Evolutionary conservation across 257 asterid species (phyloP), one percentile per base, ranked within the genome.

Genomic region (Cordia subcordata): DNA sequence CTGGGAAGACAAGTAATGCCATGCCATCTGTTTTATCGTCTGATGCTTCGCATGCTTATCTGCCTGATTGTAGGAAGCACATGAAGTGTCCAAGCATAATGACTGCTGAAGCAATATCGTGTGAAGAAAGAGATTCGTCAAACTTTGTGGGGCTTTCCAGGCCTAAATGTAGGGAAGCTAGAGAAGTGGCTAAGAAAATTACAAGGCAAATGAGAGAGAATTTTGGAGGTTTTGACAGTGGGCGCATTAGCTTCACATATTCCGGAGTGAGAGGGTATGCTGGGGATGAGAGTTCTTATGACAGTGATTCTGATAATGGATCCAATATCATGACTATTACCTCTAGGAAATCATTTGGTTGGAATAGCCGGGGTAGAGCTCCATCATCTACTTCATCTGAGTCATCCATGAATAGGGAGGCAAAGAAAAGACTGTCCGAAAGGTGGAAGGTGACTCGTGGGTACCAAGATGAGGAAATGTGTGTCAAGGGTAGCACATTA

Each of bases 281-380:
- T 10, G 96, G 96, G 58, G 97, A 89, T 62, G 97, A 80, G 81
- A 89, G 97, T 72, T 92, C 97, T 1, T 78, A 69, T 65, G 95
- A 77, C 64, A 84, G 87, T 72, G 96, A 85, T 70, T 83, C 97
- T 11, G 88, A 84, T 20, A 78, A 82, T 58, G 90, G 75, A 44
- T 68, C 82, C 1, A 95, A 87, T 38, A 57, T 52, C 57, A 65
- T 68, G 17, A 66, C 62, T n/a, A 39, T 67, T 47, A 52, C 81
- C 55, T 67, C 71, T 62, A 69, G 86, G 59, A 83, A 79, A 59
- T 80, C 84, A 17, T 78, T 76, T 9, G 75, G 68, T 55, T 67
- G 76, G 67, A 64, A 58, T 72, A 74, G 63, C 58, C 63, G 70
- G 51, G 49, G 57, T 59, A 77, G 72, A 57, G 64, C 61, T 60